A percentile compares a stretch with the other conserved stretches of the same genome.
Conservation (phyloP, 2,329 filamentous ascomycete species). For the Ramularia endophylla region DNA sequence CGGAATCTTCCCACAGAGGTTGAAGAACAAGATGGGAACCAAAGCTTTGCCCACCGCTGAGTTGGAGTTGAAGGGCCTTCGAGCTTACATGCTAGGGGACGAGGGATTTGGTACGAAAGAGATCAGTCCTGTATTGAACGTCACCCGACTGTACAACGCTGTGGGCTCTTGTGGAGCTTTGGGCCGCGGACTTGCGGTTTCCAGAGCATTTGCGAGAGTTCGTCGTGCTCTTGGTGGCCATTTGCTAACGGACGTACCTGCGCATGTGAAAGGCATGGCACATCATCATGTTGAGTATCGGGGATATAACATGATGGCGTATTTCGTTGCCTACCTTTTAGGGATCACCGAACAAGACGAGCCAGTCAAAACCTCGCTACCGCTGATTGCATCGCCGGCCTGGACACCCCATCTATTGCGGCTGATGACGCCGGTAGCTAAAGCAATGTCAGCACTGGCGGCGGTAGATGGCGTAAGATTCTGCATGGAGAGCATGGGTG, state of each 20-base stretch:
- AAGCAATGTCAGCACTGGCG: constrained; percentile 52
- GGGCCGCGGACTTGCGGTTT: constrained; percentile 52
- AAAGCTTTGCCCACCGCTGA: constrained; percentile 66
- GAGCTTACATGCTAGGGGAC: constrained; percentile 55
- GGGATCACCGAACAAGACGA: constrained; percentile 47
- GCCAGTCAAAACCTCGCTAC: constrained; percentile 15
- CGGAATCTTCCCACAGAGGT: constrained; percentile 59
- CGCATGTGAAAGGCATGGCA: constrained; percentile 56
- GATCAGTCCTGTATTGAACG: constrained; percentile 62
- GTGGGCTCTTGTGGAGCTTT: constrained; percentile 49
- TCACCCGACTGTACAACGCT: constrained; percentile 57
- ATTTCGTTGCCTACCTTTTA: constrained; percentile 46
- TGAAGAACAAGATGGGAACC: constrained; percentile 70
- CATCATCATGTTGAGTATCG: constrained; percentile 51
- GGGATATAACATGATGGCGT: constrained; percentile 47
- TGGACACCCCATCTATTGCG: constrained; percentile 43
- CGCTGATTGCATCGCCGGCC: not conserved
- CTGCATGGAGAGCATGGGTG: constrained; percentile 60
- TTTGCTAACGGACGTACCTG: constrained; percentile 46
- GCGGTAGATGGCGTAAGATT: constrained; percentile 47
- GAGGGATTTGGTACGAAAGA: constrained; percentile 63
- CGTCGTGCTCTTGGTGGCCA: constrained; percentile 46
- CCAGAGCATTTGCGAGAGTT: constrained; percentile 53
- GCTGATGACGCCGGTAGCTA: constrained; percentile 54
- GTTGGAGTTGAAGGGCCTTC: constrained; percentile 47